These are phyloP conservation scores for Amanita molliuscula DNA, from an alignment of 768 basidiomycete species.

Conservation along the genomic window DNA sequence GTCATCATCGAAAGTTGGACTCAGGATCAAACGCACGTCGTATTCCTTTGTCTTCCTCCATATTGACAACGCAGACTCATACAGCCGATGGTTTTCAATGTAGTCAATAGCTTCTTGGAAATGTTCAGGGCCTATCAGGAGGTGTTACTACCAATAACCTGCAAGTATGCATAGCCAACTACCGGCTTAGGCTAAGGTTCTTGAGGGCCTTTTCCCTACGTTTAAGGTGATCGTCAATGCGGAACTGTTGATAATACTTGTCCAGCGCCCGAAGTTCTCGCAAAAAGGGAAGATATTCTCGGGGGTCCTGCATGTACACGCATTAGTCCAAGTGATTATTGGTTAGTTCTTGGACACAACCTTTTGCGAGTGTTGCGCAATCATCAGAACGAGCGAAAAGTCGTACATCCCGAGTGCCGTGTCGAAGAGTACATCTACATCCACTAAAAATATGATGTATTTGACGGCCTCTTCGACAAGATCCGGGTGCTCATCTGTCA, in stretches of 20 bases:
- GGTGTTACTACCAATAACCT: not conserved
- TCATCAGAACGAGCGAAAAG: slow-evolving; percentile 89
- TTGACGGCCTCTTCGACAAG: slow-evolving; percentile 95
- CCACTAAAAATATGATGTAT: slow-evolving; percentile 96
- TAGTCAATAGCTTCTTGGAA: slow-evolving; percentile 80
- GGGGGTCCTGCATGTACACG: slow-evolving; percentile 62
- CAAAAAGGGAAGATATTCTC: slow-evolving; percentile 96
- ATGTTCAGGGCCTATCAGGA: slow-evolving; percentile 41
- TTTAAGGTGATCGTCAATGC: slow-evolving; percentile 87
- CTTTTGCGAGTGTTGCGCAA: slow-evolving; percentile 96
- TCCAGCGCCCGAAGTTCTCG: slow-evolving; percentile 78
- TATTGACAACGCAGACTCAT: slow-evolving; percentile 60
- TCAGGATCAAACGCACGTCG: slow-evolving; percentile 30
- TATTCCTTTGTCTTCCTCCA: slow-evolving; percentile 62
- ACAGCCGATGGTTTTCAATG: slow-evolving; percentile 67
- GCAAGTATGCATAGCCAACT: slow-evolving; percentile 3
- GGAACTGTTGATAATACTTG: slow-evolving; percentile 74
- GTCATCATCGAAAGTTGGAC: not conserved
- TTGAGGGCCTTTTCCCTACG: slow-evolving; percentile 63
- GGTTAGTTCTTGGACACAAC: slow-evolving; percentile 24
- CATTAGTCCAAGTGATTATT: slow-evolving; percentile 1
- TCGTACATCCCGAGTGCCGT: slow-evolving; percentile 99
- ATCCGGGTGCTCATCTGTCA: slow-evolving; percentile 44
- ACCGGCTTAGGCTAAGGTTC: slow-evolving; percentile 70
- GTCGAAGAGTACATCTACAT: slow-evolving; percentile 85